phyloP scores from a whole-genome alignment of 1,284 basidiomycete species.

The Apiotrichum brassicae region DNA sequence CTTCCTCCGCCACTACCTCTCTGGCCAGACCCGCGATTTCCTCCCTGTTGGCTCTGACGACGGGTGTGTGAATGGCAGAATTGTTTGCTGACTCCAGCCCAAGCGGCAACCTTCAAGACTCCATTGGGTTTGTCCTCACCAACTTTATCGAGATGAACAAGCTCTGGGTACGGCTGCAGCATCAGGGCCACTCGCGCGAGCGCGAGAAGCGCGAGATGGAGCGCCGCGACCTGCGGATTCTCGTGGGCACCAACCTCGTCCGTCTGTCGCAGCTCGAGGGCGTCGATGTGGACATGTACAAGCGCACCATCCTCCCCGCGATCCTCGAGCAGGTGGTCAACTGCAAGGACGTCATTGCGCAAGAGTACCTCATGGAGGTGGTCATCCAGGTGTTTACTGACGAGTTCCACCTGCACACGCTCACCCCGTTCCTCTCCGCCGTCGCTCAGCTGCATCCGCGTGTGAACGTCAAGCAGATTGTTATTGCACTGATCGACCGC shows the following conservation, averaged over 20 bases:
- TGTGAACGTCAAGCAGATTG: conserved; percentile 94
- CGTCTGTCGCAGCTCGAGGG: conserved; percentile 87
- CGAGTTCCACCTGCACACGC: conserved; percentile 88
- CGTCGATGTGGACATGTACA: conserved; percentile 86
- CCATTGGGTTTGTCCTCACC: conserved; percentile 85
- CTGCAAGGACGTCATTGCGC: conserved; percentile 93
- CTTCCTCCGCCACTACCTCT: conserved; percentile 88
- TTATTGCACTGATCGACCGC: conserved; percentile 92
- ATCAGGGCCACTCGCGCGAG: conserved; percentile 89
- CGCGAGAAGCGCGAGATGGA: conserved; percentile 93
- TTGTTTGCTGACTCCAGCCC: conserved; percentile 53
- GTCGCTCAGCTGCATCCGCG: conserved; percentile 90
- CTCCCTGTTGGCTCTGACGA: conserved; percentile 75
- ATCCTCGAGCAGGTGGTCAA: conserved; percentile 91
- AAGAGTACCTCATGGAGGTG: conserved; percentile 97
- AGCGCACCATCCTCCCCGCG: conserved; percentile 71
- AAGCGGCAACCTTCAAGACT: conserved; percentile 80
- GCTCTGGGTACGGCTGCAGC: conserved; percentile 92
- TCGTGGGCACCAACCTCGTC: conserved; percentile 93
- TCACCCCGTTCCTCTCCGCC: conserved; percentile 85
- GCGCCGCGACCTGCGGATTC: conserved; percentile 80
- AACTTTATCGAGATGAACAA: conserved; percentile 99
- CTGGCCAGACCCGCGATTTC: conserved; percentile 87
- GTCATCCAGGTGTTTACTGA: conserved; percentile 97
- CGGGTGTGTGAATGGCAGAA: conserved; percentile 56